These are phyloP conservation scores for Macrotyloma uniflorum DNA, from an alignment of 306 rosid genomes.

Conservation along the genomic window DNA sequence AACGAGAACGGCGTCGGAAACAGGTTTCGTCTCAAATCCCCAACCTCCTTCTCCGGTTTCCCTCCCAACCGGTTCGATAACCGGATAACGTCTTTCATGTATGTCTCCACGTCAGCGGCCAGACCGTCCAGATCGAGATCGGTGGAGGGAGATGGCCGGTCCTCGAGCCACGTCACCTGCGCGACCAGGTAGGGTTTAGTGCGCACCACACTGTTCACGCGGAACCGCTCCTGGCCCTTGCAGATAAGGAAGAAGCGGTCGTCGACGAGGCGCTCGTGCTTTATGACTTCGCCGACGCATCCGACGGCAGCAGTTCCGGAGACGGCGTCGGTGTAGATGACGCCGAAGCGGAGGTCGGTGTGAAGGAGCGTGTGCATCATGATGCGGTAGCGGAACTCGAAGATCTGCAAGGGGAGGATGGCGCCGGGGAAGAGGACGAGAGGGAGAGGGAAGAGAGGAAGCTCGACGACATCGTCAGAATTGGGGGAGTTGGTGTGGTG, in stretches of 20 bases:
- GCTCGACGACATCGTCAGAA: constrained; percentile 80
- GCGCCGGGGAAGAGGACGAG: constrained; percentile 97
- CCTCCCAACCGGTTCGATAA: constrained; percentile 88
- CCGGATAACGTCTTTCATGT: constrained; percentile 94
- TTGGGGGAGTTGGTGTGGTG: constrained; percentile 74
- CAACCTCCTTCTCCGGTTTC: constrained; percentile 93
- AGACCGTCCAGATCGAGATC: constrained; percentile 68
- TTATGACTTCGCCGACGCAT: constrained; percentile 95
- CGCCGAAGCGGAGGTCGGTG: constrained; percentile 98
- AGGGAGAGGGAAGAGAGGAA: constrained; percentile 90
- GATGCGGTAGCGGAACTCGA: constrained; percentile 96
- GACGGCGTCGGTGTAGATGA: constrained; percentile 75
- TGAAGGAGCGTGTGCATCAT: constrained; percentile 99
- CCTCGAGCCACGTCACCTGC: constrained; percentile 92
- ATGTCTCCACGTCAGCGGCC: constrained; percentile 80
- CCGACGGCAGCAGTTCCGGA: constrained; percentile 86
- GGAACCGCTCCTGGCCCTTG: constrained; percentile 95
- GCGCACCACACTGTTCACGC: constrained; percentile 71
- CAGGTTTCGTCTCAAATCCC: constrained; percentile 80
- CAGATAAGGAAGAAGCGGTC: constrained; percentile 95
- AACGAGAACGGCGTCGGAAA: constrained; percentile 97
- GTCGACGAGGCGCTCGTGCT: constrained; percentile 94
- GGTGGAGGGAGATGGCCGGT: constrained; percentile 76
- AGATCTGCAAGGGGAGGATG: constrained; percentile 92
- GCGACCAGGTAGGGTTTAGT: constrained; percentile 92